phyloP scores from a whole-genome alignment of 2,329 filamentous ascomycete species.

The Ophiocordyceps australis region DNA sequence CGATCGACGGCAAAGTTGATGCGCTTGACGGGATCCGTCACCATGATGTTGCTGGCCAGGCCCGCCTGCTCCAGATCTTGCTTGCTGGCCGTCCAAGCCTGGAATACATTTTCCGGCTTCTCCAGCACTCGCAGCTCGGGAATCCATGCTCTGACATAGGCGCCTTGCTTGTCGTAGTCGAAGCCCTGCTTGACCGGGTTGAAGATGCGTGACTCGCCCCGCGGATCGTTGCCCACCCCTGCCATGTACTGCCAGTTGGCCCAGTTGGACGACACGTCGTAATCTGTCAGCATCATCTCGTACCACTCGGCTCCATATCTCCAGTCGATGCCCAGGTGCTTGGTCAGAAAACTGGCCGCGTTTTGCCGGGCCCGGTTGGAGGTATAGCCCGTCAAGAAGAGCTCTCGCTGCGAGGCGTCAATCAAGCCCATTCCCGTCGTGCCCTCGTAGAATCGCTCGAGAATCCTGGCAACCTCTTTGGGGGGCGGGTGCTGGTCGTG shows the following conservation, averaged over 20 bases:
- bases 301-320: constrained; percentile 71
- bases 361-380: constrained; percentile 63
- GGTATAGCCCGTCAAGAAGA: constrained; percentile 60
- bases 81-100: constrained; percentile 45
- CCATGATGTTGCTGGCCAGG: constrained; percentile 42
- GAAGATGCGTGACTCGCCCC: constrained; percentile 54
- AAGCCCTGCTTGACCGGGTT: constrained; percentile 69
- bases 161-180: constrained; percentile 54
- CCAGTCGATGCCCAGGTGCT: constrained; percentile 64
- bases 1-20: constrained; percentile 45
- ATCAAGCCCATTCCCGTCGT: constrained; percentile 61
- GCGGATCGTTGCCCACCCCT: constrained; percentile 63
- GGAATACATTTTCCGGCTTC: constrained; percentile 42
- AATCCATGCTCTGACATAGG: constrained; percentile 58
- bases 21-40: constrained; percentile 44
- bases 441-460: constrained; percentile 45
- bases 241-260: constrained; percentile 71
- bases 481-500: constrained; percentile 19
- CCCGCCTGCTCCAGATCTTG: constrained; percentile 38
- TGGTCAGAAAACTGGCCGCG: constrained; percentile 55
- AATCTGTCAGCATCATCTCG: constrained; percentile 55
- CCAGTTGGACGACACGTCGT: constrained; percentile 63
- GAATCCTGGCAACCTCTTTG: constrained; percentile 23
- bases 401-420: constrained; percentile 58
- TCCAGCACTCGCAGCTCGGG: constrained; percentile 42